Percentiles rank a stretch among this genome's conserved stretches.
Conservation (phyloP, 1,284 basidiomycete species). For the Xerocomus subilludens region DNA sequence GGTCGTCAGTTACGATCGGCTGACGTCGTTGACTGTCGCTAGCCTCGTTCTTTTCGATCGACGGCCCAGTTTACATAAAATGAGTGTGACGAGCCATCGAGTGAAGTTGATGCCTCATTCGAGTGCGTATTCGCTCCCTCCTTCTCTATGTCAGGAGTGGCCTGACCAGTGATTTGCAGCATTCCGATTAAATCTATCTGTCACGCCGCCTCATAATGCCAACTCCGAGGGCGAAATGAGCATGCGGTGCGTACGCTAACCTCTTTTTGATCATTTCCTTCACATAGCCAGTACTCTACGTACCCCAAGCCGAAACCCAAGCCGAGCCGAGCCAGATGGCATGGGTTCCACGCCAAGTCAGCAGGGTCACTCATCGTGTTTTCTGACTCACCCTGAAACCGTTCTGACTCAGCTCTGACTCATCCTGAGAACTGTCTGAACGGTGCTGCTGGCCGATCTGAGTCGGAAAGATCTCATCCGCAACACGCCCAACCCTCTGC, state of each 20-base stretch:
- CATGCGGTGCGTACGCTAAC: too few species aligned
- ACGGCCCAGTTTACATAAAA: conserved; percentile 98
- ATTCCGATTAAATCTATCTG: conserved; percentile 96
- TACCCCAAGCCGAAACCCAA: conserved; percentile 97
- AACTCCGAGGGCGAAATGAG: conserved; percentile 99
- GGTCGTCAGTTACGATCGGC: background rate
- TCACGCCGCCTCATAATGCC: conserved; percentile 93
- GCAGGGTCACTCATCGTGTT: too few species aligned
- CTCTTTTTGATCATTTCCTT: conserved; percentile 12
- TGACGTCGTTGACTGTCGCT: conserved; percentile 22
- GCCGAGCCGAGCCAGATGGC: conserved; percentile 98
- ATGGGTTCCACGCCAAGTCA: conserved; percentile 96
- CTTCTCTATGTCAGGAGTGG: conserved; percentile 22
- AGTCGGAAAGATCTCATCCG: too few species aligned
- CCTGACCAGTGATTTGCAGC: conserved; percentile 64
- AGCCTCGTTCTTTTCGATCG: conserved; percentile 98
- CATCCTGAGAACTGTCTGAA: too few species aligned
- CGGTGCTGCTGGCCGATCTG: too few species aligned
- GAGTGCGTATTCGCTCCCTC: conserved; percentile 67
- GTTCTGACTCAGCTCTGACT: too few species aligned
- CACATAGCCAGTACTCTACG: conserved; percentile 56
- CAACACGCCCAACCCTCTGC: too few species aligned
- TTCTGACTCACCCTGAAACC: too few species aligned
- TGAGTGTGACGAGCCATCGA: conserved; percentile 99
- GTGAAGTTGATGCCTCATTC: conserved; percentile 99